Evolutionary conservation across 2,329 filamentous ascomycete genomes (phyloP), one percentile per base, ranked within the genome.

Genomic region (Diaporthe humulicola): DNA sequence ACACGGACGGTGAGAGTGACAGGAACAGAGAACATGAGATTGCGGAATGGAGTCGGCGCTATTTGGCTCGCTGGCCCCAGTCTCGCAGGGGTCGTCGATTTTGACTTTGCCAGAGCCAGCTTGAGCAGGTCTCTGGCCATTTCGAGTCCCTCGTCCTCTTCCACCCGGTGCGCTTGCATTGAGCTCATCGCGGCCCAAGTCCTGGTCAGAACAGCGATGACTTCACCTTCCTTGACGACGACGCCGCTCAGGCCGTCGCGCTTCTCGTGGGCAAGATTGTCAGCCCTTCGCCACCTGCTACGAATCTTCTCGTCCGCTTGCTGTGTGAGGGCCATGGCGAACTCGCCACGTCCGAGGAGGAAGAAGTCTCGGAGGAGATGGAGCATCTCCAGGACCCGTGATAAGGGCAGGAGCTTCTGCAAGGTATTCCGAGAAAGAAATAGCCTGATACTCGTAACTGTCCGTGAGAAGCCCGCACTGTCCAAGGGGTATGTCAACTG

Each of bases 301-400:
- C 91, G 89, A 33, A 97, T 89, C 78, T 92, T 93, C 72, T 93
- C 91, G 78, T 98, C 95, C 1, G 96, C 95, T 84, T 98, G 94
- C 48, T 93, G 90, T 1, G 97, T 95, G 36, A 99, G 85, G 0
- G 94, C 93, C 84, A 97, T 92, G 28, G 96, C 95, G 82, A 99
- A 99, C 82, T 98, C 97, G 70, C 96, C 96, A 45, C 95, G 90
- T 1, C 94, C 93, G 0, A 99, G 88, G 3, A 99, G 88, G 78
- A 98, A 95, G 84, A 98, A 98, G 73, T 97, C 93, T 64, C 96
- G 90, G 1, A 98, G 87, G 12, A 98, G 87, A 38, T 91, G 90
- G 19, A 98, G 86, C 67, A 94, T 91, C 77, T 97, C 93, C 8
- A 95, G 86, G 5, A 98, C 95, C 79, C 91, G 93, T 15, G 90